These are phyloP conservation scores for Calonectria pteridis DNA, from an alignment of 2,329 filamentous ascomycete species.

Conservation along the genomic window DNA sequence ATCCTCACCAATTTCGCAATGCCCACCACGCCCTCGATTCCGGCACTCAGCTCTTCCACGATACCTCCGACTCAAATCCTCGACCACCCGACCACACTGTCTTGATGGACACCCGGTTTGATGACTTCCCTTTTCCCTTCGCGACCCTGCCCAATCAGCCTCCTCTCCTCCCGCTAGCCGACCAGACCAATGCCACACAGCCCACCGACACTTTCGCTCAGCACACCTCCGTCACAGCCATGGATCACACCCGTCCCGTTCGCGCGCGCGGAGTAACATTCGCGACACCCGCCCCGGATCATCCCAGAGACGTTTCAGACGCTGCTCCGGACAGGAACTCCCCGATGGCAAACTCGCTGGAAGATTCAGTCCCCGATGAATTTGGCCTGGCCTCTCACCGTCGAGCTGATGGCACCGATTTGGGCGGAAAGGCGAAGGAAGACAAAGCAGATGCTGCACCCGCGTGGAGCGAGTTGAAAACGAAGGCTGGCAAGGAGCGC, in stretches of 20 bases:
- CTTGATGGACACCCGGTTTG: conserved; percentile 64
- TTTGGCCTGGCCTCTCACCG: conserved; percentile 65
- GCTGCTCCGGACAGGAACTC: conserved; percentile 58
- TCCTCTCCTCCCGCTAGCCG: conserved; percentile 53
- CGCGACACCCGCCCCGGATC: conserved; percentile 36
- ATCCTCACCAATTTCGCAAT: conserved; percentile 47
- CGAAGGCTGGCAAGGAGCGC: conserved; percentile 94
- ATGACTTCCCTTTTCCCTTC: conserved; percentile 67
- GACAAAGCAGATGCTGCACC: conserved; percentile 71
- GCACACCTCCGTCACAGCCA: conserved; percentile 28
- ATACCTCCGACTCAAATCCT: conserved; percentile 38
- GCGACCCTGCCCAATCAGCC: conserved; percentile 56
- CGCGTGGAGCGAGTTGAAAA: conserved; percentile 86
- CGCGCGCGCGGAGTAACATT: conserved; percentile 42
- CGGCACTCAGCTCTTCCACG: conserved; percentile 42
- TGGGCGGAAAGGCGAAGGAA: conserved; percentile 66
- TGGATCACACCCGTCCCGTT: conserved; percentile 33
- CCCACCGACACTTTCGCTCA: conserved; percentile 52
- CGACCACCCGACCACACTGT: conserved; percentile 36
- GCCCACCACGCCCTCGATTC: conserved; percentile 45
- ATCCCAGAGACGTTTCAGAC: conserved; percentile 57
- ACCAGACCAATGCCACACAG: conserved; percentile 49
- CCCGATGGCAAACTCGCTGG: conserved; percentile 60
- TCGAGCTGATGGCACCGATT: conserved; percentile 65
- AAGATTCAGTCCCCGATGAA: conserved; percentile 69